Conservation (phyloP, 768 basidiomycete species). For the Suillus ampliporus region DNA sequence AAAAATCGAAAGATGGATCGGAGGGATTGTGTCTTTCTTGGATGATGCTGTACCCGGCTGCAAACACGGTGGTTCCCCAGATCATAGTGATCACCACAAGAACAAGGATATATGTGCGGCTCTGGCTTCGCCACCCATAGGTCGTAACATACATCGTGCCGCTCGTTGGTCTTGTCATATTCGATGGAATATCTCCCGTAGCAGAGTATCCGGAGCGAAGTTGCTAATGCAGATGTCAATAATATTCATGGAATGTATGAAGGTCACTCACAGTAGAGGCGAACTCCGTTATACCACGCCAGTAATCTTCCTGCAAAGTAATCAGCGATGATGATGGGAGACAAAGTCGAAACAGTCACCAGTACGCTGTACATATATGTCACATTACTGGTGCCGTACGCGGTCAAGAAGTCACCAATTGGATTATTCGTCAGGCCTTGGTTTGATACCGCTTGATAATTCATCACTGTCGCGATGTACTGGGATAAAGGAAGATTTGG, state of each 20-base stretch:
- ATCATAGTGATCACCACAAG: constrained; percentile 7
- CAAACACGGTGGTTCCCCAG: background rate
- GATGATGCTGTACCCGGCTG: constrained; percentile 11
- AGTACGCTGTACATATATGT: constrained; percentile 1
- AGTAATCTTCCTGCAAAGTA: constrained; percentile 14
- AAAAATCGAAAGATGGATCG: constrained; percentile 13
- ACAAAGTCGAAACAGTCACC: background rate
- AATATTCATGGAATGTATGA: background rate
- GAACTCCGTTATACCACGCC: constrained; percentile 16
- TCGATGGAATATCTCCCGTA: background rate
- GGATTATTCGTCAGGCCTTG: constrained; percentile 3
- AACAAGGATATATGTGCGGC: constrained; percentile 5
- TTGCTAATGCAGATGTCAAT: constrained; percentile 3
- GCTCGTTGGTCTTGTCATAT: constrained; percentile 2
- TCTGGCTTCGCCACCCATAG: constrained; percentile 8
- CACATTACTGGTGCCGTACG: constrained; percentile 1
- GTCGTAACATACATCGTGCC: constrained; percentile 15
- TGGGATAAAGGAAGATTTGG: background rate
- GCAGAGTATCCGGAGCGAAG: constrained; percentile 16
- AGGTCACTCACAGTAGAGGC: constrained; percentile 11
- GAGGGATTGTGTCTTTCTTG: background rate
- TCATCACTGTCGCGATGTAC: constrained; percentile 7
- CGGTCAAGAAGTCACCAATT: constrained; percentile 10
- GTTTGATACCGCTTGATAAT: constrained; percentile 2
- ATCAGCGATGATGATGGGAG: background rate